Percentiles rank a stretch among this genome's conserved stretches.
phyloP scores from a whole-genome alignment of 139 green algal species.

The Dunaliella sp. region DNA sequence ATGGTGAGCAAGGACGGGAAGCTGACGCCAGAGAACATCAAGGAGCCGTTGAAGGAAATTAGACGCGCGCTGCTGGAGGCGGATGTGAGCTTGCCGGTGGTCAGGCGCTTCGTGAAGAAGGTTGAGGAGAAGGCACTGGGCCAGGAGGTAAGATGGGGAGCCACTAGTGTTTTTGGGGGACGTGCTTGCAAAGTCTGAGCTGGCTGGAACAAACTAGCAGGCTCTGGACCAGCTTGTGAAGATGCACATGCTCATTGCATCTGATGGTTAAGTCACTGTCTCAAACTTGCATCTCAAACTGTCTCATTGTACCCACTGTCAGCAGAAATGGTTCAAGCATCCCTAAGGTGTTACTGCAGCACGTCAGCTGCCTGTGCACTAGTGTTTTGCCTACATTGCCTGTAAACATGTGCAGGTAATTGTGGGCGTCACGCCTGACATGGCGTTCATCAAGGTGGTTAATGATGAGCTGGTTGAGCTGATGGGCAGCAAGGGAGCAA shows the following conservation, averaged over 20 bases:
- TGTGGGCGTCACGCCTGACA: slow-evolving; percentile 83
- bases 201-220: no score
- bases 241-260: neutral
- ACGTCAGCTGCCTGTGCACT: no score
- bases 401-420: slow-evolving; percentile 76
- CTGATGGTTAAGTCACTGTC: no score
- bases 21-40: slow-evolving; percentile 95
- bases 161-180: neutral
- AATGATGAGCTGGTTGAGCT: slow-evolving; percentile 88
- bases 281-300: no score
- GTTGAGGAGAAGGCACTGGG: slow-evolving; percentile 86
- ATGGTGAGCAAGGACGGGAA: slow-evolving; percentile 48
- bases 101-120: slow-evolving; percentile 86
- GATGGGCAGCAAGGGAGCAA: slow-evolving; percentile 81
- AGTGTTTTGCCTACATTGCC: no score
- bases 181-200: no score
- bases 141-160: slow-evolving; percentile 48
- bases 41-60: slow-evolving; percentile 60
- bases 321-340: no score
- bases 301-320: no score
- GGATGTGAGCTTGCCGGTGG: slow-evolving; percentile 92
- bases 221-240: neutral
- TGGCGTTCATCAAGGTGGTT: slow-evolving; percentile 95
- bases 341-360: no score
- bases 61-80: slow-evolving; percentile 91